phyloP scores from a whole-genome alignment of 257 asterid species.

The Scutellaria galericulata region DNA sequence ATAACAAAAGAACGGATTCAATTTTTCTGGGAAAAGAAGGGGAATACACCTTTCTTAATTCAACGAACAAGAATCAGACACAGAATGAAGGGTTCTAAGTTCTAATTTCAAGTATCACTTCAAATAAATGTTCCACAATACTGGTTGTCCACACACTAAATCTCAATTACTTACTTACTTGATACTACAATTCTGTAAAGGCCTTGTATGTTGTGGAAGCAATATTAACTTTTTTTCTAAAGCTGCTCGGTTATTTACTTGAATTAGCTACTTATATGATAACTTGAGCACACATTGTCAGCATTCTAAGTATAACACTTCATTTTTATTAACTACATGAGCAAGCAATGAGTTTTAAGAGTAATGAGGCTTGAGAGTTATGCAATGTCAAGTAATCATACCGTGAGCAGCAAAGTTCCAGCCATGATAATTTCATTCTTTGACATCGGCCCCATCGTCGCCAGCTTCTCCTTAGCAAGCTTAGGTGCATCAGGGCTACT shows the following conservation, averaged over 20 bases:
- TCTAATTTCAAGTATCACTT: neutral
- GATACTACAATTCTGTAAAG: too few species aligned
- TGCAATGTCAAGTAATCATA: constrained; percentile 33
- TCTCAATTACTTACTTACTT: too few species aligned
- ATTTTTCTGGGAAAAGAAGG: too few species aligned
- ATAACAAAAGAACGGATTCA: neutral
- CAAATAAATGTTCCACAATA: constrained; percentile 4
- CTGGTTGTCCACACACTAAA: too few species aligned
- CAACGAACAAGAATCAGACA: neutral
- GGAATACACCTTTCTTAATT: neutral
- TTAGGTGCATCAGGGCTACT: constrained; percentile 96
- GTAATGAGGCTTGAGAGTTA: neutral
- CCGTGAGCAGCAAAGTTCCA: constrained; percentile 91
- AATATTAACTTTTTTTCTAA: too few species aligned
- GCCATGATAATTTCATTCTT: constrained; percentile 94
- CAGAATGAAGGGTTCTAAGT: neutral
- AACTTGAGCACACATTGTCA: neutral
- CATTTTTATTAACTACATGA: too few species aligned
- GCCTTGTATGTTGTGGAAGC: too few species aligned
- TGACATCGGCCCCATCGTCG: constrained; percentile 95
- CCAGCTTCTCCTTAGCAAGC: constrained; percentile 86
- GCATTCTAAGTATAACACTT: too few species aligned
- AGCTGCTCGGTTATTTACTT: too few species aligned
- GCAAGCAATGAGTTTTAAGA: neutral
- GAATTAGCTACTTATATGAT: neutral